Conservation (phyloP, 129 eudicot species). For the Saussurea involucrata region DNA sequence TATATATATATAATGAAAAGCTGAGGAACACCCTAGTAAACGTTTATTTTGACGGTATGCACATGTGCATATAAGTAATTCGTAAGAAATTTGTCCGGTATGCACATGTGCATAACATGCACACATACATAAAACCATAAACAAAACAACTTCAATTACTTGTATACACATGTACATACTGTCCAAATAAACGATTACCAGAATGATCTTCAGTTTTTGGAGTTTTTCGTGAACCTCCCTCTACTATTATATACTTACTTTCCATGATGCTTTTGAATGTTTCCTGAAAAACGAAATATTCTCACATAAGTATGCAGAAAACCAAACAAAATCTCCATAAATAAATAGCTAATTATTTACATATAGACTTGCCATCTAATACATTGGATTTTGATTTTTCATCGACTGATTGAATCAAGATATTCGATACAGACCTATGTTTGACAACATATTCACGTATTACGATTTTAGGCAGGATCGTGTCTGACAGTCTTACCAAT, state of each 20-base stretch:
- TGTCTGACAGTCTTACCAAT: neutral
- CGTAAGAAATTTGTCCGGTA: no score
- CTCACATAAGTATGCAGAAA: neutral
- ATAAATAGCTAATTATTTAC: neutral
- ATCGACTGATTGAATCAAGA: neutral
- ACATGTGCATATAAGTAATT: no score
- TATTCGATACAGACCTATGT: neutral
- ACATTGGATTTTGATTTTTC: neutral
- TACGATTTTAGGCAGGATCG: neutral
- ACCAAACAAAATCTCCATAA: neutral
- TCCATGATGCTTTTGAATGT: slow-evolving; percentile 85
- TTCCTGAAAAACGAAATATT: slow-evolving; percentile 51
- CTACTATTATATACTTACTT: slow-evolving; percentile 52
- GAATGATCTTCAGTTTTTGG: no score
- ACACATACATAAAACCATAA: no score
- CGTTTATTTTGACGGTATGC: no score
- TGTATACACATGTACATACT: no score
- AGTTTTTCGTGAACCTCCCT: no score
- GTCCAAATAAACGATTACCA: no score
- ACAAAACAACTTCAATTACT: no score
- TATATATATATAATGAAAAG: no score
- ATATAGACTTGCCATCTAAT: neutral
- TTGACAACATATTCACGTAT: neutral
- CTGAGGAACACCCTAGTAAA: no score
- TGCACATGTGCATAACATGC: no score